phyloP scores from a whole-genome alignment of 73 alveolate genomes.

The Durusdinium trenchii region DNA sequence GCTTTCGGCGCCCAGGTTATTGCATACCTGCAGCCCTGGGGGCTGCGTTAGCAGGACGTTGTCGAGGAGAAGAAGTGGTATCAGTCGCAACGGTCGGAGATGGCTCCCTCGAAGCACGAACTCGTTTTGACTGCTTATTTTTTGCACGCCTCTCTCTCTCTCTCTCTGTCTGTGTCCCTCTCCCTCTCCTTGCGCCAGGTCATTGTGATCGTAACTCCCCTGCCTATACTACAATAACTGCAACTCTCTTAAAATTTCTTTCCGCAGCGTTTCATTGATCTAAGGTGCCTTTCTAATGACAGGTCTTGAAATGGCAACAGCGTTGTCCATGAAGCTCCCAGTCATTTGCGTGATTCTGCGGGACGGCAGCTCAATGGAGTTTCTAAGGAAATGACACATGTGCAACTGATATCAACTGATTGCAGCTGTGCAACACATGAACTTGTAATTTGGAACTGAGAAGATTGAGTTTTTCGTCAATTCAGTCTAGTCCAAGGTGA shows the following conservation, averaged over 20 bases:
- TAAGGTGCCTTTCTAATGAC: constrained; percentile 85
- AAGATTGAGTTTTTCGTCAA: neutral
- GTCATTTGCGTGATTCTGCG: constrained; percentile 67
- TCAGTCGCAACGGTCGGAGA: constrained; percentile 80
- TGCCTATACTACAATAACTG: no score
- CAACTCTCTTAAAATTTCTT: no score
- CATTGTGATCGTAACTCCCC: no score
- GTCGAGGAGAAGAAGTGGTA: constrained; percentile 4
- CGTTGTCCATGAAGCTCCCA: constrained; percentile 39
- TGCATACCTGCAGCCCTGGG: constrained; percentile 92
- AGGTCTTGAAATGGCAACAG: constrained; percentile 59
- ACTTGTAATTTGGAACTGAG: neutral
- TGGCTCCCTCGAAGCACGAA: neutral
- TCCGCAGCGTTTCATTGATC: no score
- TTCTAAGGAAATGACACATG: neutral
- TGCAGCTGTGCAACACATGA: neutral
- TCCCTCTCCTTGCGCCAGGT: no score
- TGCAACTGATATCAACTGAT: neutral
- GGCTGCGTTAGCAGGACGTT: constrained; percentile 54
- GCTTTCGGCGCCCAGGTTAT: neutral
- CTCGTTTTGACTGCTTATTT: neutral
- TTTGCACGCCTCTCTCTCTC: neutral
- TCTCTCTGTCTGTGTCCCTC: no score
- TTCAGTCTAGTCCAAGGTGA: neutral
- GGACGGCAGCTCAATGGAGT: constrained; percentile 3